Percentiles rank a stretch among this genome's conserved stretches.
phyloP scores from a whole-genome alignment of 257 asterid species.

The Solanum arcanum region DNA sequence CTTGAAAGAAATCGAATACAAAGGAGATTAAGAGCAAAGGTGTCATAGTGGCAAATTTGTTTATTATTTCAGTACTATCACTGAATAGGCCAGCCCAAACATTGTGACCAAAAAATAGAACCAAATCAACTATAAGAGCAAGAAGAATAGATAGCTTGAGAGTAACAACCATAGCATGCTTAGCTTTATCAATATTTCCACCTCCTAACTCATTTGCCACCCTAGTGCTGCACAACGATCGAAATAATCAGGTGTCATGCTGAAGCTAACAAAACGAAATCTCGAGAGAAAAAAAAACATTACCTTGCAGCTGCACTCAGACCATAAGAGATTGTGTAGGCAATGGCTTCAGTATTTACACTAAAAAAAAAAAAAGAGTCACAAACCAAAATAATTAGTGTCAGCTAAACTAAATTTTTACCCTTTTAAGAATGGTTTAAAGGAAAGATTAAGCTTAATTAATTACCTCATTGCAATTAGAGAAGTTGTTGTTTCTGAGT shows the following conservation, averaged over 20 bases:
- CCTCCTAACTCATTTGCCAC: slow-evolving; percentile 83
- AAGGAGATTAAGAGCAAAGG: slow-evolving; percentile 54
- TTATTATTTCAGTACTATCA: slow-evolving; percentile 32
- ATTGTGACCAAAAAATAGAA: slow-evolving; percentile 41
- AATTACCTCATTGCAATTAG: slow-evolving; percentile 73
- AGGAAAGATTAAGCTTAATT: not conserved
- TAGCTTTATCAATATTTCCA: slow-evolving; percentile 51
- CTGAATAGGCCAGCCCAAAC: slow-evolving; percentile 65
- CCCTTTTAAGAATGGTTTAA: not conserved
- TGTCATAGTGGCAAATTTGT: slow-evolving; percentile 45
- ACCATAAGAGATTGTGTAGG: slow-evolving; percentile 58
- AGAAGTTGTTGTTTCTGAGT: slow-evolving; percentile 57
- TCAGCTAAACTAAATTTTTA: not conserved
- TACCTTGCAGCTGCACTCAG: slow-evolving; percentile 87
- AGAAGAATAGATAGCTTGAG: slow-evolving; percentile 41
- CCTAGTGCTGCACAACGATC: slow-evolving; percentile 52
- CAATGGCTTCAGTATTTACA: slow-evolving; percentile 27
- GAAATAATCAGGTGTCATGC: not conserved
- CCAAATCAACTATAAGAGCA: slow-evolving; percentile 24
- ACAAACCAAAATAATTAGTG: not conserved
- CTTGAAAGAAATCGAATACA: slow-evolving; percentile 49
- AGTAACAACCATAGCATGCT: slow-evolving; percentile 51
- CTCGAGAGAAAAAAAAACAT: not conserved
- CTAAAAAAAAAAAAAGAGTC: not conserved
- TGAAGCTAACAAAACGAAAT: not conserved